Percentiles rank a stretch among this genome's conserved stretches.
These are phyloP conservation scores for Pugionium cornutum DNA, from an alignment of 345 rosid genomes.

Conservation along the genomic window DNA sequence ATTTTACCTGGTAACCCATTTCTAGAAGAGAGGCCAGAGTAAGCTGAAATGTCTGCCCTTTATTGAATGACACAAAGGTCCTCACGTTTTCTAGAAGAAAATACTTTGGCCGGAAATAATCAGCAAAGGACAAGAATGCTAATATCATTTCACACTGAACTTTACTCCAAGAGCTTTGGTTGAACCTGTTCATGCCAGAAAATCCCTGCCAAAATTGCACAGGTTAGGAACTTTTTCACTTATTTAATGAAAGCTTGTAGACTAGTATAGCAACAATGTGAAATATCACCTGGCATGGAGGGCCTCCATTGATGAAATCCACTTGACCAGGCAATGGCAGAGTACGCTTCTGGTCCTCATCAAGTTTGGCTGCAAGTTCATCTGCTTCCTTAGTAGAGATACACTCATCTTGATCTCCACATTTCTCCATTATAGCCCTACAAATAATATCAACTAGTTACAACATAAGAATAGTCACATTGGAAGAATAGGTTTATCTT, in stretches of 20 bases:
- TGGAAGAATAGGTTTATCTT: constrained; percentile 5
- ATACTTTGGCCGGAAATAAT: constrained; percentile 82
- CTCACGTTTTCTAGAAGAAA: constrained; percentile 92
- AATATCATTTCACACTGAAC: constrained; percentile 68
- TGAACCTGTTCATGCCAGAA: constrained; percentile 87
- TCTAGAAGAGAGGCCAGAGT: constrained; percentile 68
- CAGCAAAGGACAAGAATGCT: constrained; percentile 67
- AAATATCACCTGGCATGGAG: constrained; percentile 81
- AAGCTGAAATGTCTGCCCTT: constrained; percentile 81
- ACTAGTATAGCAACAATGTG: constrained; percentile 1
- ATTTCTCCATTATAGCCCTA: constrained; percentile 78
- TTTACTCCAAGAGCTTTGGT: constrained; percentile 71
- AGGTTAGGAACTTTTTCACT: constrained; percentile 4
- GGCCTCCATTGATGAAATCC: constrained; percentile 93
- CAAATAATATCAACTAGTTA: constrained; percentile 31
- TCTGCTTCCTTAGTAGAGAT: constrained; percentile 72
- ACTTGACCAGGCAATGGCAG: constrained; percentile 68
- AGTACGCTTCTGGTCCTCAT: constrained; percentile 40
- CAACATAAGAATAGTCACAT: constrained; percentile 11
- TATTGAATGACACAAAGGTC: constrained; percentile 75
- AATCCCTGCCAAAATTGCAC: constrained; percentile 64
- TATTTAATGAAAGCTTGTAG: not conserved
- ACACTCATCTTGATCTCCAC: constrained; percentile 83
- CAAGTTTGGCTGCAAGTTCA: constrained; percentile 47
- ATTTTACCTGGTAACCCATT: constrained; percentile 59